phyloP scores from a whole-genome alignment of 257 asterid genomes.

The Lavandula angustifolia region DNA sequence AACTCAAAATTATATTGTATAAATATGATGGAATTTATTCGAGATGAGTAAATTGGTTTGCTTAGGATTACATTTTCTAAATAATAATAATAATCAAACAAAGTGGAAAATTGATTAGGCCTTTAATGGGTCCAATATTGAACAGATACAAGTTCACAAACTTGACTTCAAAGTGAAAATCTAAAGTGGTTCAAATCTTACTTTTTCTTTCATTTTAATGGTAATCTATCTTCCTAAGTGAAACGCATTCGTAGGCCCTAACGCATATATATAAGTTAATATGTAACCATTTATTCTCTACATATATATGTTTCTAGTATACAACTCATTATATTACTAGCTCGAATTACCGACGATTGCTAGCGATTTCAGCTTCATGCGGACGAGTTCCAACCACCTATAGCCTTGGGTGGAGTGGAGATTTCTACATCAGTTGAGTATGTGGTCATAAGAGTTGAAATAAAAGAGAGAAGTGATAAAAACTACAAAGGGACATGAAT shows the following conservation, averaged over 20 bases:
- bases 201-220: not conserved
- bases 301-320: no score
- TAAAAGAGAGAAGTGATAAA: constrained; percentile 17
- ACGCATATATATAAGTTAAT: no score
- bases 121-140: not conserved
- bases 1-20: no score
- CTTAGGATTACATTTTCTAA: not conserved
- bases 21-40: no score
- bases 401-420: constrained; percentile 17
- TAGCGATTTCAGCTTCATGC: no score
- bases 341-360: no score
- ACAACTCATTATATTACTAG: no score
- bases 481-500: constrained; percentile 22
- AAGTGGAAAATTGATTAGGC: constrained; percentile 7
- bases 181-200: not conserved
- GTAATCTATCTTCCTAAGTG: not conserved
- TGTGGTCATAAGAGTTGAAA: constrained; percentile 19
- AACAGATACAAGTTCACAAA: not conserved
- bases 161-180: constrained; percentile 9
- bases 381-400: not conserved
- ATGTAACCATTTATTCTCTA: no score
- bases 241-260: not conserved
- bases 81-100: not conserved
- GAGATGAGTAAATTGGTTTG: not conserved
- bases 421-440: constrained; percentile 15